Evolutionary conservation across 257 asterid genomes (phyloP).

Genomic region (Primulina tabacum): DNA sequence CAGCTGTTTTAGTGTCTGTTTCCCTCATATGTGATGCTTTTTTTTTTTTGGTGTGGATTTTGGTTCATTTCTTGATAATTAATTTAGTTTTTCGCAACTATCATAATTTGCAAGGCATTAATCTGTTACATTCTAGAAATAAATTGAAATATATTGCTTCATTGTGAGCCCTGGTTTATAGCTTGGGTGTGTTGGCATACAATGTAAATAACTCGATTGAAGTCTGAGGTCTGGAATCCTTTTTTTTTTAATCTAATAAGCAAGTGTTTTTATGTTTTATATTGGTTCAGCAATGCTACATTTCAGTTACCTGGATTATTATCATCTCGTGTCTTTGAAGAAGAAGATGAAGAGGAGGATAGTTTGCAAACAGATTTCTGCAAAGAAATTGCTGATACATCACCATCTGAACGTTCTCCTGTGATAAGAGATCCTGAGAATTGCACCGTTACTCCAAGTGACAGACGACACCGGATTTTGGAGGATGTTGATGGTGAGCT

Average conservation of each 20-base stretch:
- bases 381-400: constrained; percentile 42
- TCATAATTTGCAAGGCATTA: not conserved
- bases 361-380: constrained; percentile 33
- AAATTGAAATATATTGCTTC: constrained; percentile 9
- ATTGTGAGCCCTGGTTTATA: constrained; percentile 16
- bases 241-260: constrained; percentile 17
- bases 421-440: constrained; percentile 53
- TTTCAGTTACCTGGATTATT: constrained; percentile 61
- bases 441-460: constrained; percentile 59
- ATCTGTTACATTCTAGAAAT: constrained; percentile 5
- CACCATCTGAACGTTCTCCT: constrained; percentile 48
- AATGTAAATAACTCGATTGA: constrained; percentile 2
- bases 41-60: not conserved
- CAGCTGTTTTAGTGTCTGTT: not conserved
- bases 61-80: constrained; percentile 17
- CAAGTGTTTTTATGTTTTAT: constrained; percentile 14
- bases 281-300: constrained; percentile 56
- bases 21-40: constrained; percentile 3
- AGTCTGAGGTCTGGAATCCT: constrained; percentile 6
- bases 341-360: constrained; percentile 69
- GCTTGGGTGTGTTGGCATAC: constrained; percentile 20
- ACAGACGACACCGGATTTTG: constrained; percentile 72
- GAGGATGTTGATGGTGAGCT: constrained; percentile 99
- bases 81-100: not conserved
- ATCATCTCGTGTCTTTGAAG: constrained; percentile 42